Evolutionary conservation across 2,329 filamentous ascomycete species (phyloP).

Genomic region (Raffaelea ambrosiae): DNA sequence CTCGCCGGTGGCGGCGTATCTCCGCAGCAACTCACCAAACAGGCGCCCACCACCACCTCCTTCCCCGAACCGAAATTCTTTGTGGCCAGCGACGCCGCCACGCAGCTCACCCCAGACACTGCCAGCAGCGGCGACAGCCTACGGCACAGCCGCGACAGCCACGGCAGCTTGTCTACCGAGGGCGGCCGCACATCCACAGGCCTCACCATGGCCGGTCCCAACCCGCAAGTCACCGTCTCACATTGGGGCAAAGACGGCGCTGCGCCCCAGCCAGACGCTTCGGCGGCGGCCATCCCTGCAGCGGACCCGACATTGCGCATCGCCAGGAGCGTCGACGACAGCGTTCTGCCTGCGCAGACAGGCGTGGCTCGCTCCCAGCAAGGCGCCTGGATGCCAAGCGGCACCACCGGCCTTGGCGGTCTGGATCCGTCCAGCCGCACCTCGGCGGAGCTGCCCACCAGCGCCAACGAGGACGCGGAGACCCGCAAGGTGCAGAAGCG

Average conservation of each 20-base stretch:
- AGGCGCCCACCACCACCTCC: slow-evolving; percentile 25
- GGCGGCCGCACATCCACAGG: slow-evolving; percentile 27
- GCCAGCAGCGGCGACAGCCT: slow-evolving; percentile 33
- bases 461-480: slow-evolving; percentile 39
- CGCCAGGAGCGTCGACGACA: slow-evolving; percentile 22
- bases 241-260: slow-evolving; percentile 38
- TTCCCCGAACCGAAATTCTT: slow-evolving; percentile 14
- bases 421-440: slow-evolving; percentile 38
- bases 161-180: slow-evolving; percentile 32
- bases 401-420: slow-evolving; percentile 32
- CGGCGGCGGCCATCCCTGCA: too few relatives aligned
- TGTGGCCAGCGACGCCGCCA: slow-evolving; percentile 14
- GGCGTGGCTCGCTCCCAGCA: slow-evolving; percentile 26
- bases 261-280: not conserved
- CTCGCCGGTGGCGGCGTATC: slow-evolving; percentile 30
- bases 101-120: slow-evolving; percentile 39
- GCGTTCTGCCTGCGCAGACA: slow-evolving; percentile 15
- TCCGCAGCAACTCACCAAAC: slow-evolving; percentile 32
- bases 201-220: slow-evolving; percentile 35
- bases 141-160: slow-evolving; percentile 7
- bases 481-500: slow-evolving; percentile 33
- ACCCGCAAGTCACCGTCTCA: slow-evolving; percentile 48
- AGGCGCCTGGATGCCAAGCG: slow-evolving; percentile 32
- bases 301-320: slow-evolving; percentile 3
- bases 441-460: slow-evolving; percentile 30